Percentiles rank a stretch among this genome's conserved stretches.
Evolutionary conservation across 441 rosid species (phyloP).

Genomic region (Gossypium schwendimanii): DNA sequence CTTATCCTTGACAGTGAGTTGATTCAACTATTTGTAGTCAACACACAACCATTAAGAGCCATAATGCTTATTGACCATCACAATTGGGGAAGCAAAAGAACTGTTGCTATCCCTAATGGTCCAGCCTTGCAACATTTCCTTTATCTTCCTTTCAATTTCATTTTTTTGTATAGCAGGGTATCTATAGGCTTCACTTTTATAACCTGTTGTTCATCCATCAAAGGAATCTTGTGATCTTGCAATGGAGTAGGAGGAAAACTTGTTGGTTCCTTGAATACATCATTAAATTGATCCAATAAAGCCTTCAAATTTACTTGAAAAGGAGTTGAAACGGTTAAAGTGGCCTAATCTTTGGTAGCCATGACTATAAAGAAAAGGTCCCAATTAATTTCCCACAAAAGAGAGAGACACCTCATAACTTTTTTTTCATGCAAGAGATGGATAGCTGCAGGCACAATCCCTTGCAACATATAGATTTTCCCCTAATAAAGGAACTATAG

Average conservation of each 20-base stretch:
- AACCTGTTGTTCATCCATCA: neutral
- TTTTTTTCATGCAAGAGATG: neutral
- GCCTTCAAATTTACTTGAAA: neutral
- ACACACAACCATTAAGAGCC: neutral
- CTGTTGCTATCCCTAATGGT: neutral
- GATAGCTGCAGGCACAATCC: neutral
- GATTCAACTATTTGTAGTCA: neutral
- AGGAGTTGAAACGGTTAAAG: neutral
- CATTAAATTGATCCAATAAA: neutral
- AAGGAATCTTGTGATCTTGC: neutral
- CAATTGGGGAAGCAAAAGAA: neutral
- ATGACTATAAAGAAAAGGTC: neutral
- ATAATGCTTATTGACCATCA: neutral
- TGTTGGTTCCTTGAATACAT: neutral
- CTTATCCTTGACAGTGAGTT: neutral
- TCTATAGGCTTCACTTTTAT: neutral
- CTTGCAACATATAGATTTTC: neutral
- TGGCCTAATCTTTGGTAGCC: neutral
- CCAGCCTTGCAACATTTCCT: neutral
- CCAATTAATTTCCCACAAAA: neutral
- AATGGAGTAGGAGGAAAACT: neutral
- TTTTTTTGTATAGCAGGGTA: neutral
- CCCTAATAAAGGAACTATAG: neutral
- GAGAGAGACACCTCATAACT: neutral
- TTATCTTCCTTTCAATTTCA: neutral